Evolutionary conservation across 139 green algal species (phyloP), one percentile per base, ranked within the genome.

Genomic region (Picochlorum sp.): DNA sequence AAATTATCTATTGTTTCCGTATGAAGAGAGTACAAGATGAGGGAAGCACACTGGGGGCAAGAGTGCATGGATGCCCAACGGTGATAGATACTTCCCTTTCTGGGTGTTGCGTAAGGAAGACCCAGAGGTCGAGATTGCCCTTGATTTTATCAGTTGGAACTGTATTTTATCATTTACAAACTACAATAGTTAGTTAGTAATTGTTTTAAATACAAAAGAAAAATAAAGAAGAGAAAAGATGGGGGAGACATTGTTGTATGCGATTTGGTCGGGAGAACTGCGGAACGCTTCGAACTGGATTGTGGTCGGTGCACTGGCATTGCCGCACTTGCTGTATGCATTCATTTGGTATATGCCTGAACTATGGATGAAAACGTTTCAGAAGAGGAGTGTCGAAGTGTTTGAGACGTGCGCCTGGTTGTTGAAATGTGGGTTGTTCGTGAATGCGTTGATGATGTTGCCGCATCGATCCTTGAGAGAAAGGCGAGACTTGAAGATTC

Each of bases 251-350:
- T 16, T 29, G 16, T 16, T 25, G 28, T 18, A 22, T 16, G 45
- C 29, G 55, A 29, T 55, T 43, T 14, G 25, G 8, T 35, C 50
- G 50, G 16, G 28, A 39, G 26, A 65, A 39, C n/a, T 7, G 8
- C 14, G 51, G 30, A 30, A 37, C n/a, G 2, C n/a, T 1, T 55
- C 32, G 43, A 73, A 74, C 31, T 65, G 39, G 32, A 12, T 6
- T 6, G 32, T 69, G 3, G 25, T 75, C 3, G 52, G 24, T 7
- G 55, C 58, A 18, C 26, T 90, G 13, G 72, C 76, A 3, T 32
- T 64, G 4, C 81, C 83, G 0, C 83, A 90, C 47, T 43, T 86
- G 1, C 56, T 90, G 2, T 90, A 90, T 44, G 76, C 74, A 9
- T 79, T 67, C 52, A 76, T 89, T 14, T 90, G 83, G 83, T 76